Evolutionary conservation across 2,329 filamentous ascomycete genomes (phyloP).

Genomic region (Aureobasidium zeae): DNA sequence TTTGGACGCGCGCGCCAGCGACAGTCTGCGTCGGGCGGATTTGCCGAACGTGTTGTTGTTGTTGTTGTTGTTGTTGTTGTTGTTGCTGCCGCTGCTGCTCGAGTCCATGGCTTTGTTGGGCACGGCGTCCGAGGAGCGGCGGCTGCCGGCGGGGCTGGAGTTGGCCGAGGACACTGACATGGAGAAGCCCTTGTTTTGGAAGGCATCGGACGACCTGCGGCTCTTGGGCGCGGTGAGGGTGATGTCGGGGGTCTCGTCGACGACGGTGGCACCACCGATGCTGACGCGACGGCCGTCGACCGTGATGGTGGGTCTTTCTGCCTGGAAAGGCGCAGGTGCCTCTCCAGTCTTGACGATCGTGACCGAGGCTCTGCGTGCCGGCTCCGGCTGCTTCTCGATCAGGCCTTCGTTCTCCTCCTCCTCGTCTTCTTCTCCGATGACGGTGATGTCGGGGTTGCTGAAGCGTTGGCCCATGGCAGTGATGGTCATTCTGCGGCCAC

Average conservation of each 20-base stretch:
- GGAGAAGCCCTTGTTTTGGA: not conserved
- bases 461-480: conserved; percentile 17
- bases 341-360: conserved; percentile 6
- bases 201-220: not conserved
- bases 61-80: no score
- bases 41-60: no score
- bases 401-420: not conserved
- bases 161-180: no score
- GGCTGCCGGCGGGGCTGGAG: not conserved
- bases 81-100: not conserved
- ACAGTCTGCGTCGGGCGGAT: not conserved
- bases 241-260: conserved; percentile 3
- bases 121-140: not conserved
- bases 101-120: not conserved
- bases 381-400: conserved; percentile 5
- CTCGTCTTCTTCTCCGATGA: conserved; percentile 10
- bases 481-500: conserved; percentile 16
- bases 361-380: conserved; percentile 8
- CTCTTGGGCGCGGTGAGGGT: not conserved
- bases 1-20: not conserved
- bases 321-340: not conserved
- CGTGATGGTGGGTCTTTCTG: conserved; percentile 3
- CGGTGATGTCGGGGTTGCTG: conserved; percentile 13
- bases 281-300: conserved; percentile 7
- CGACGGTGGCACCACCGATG: not conserved